Evolutionary conservation across 441 rosid species (phyloP), one percentile per base, ranked within the genome.

Genomic region (Gossypium armourianum): DNA sequence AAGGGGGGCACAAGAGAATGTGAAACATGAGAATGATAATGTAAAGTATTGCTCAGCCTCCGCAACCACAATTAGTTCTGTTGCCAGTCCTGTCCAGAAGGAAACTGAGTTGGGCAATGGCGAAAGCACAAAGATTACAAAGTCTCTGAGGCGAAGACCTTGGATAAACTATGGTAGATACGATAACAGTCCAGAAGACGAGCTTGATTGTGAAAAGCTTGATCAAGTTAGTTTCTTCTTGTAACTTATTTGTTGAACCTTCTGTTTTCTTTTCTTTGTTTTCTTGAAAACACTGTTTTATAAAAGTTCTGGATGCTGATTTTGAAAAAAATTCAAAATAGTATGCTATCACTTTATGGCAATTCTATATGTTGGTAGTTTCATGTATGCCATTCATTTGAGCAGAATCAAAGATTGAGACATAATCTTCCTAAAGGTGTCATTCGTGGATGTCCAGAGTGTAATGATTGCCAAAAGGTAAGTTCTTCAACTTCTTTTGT

Each of bases 401-500:
- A 78, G 82, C 93, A 94, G 97, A 78, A 60, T 78, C 78, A 66
- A 72, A 72, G 52, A 47, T 62, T 19, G 58, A 83, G 81, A 85
- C 77, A 85, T 74, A 72, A 68, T 70, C 86, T 90, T 69, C 93
- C 98, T 17, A 87, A 86, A 79, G 99, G 98, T 3, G 96, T 92
- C 72, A 74, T 87, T 36, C 90, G 89, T 23, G 99, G 92, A 61
- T 90, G 96, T 78, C 81, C 84, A 45, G 82, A 87, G 23, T 90
- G 98, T 79, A 85, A 77, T 67, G 87, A 83, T 79, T 92, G 98
- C 84, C 98, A 88, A 73, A 95, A 90, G 99, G 99, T 95, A 81
- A 50, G 62, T 74, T 77, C 67, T 55, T 68, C 23, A 49, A 1
- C 29, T 15, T 66, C 40, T 49, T 50, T 52, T 66, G 3, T 4